Evolutionary conservation across 2,329 filamentous ascomycete species (phyloP).

Genomic region (Ascocoryne sarcoides): DNA sequence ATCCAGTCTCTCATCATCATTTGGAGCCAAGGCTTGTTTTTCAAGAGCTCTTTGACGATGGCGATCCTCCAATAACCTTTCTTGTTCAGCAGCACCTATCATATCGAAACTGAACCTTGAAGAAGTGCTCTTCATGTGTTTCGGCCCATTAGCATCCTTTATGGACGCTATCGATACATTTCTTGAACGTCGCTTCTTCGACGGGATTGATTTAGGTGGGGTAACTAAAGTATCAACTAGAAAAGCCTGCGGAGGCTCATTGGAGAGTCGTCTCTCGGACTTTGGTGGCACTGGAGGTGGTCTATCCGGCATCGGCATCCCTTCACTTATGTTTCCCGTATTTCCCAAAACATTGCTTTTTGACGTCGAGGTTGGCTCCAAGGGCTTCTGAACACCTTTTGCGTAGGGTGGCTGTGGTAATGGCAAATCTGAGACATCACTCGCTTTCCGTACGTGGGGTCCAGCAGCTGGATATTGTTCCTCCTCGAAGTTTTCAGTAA

Average conservation of each 20-base stretch:
- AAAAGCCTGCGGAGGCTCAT: slow-evolving; percentile 18
- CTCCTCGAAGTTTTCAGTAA: slow-evolving; percentile 46
- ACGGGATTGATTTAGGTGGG: slow-evolving; percentile 18
- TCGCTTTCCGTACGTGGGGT: slow-evolving; percentile 28
- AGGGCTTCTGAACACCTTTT: slow-evolving; percentile 16
- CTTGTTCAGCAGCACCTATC: slow-evolving; percentile 57
- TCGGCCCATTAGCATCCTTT: slow-evolving; percentile 41
- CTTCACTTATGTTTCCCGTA: slow-evolving; percentile 10
- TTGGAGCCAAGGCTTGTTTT: slow-evolving; percentile 28
- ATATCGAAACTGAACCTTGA: slow-evolving; percentile 79
- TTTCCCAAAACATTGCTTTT: slow-evolving; percentile 14
- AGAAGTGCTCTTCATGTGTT: slow-evolving; percentile 66
- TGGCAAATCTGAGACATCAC: slow-evolving; percentile 26
- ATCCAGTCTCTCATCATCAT: slow-evolving; percentile 29
- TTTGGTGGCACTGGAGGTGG: slow-evolving; percentile 22
- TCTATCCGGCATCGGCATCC: slow-evolving; percentile 16
- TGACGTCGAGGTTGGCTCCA: slow-evolving; percentile 11
- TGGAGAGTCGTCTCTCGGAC: slow-evolving; percentile 6
- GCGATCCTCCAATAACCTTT: slow-evolving; percentile 25
- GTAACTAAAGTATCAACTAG: slow-evolving; percentile 20
- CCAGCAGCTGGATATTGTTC: slow-evolving; percentile 31
- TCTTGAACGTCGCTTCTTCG: slow-evolving; percentile 34
- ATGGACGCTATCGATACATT: slow-evolving; percentile 42
- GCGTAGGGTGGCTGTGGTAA: slow-evolving; percentile 25
- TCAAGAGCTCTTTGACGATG: slow-evolving; percentile 2